Evolutionary conservation across 345 rosid species (phyloP), one percentile per base, ranked within the genome.

Genomic region (Cardamine resedifolia): DNA sequence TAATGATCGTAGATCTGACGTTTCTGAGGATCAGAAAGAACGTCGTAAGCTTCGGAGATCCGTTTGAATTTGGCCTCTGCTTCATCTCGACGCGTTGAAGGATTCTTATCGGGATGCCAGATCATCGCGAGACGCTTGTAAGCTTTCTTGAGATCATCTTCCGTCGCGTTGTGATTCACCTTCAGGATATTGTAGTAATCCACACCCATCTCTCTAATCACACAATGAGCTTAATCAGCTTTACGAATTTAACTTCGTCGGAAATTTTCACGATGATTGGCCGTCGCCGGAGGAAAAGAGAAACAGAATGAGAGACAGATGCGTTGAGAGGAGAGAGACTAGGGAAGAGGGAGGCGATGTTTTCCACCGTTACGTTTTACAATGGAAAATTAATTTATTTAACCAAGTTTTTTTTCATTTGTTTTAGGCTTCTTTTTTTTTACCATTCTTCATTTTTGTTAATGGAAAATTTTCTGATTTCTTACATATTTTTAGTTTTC

Each of bases 41-140:
- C 93, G 55, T 86, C 88, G 76, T 86, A 89, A 4, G 98, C 98
- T 59, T 93, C 98, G 14, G 98, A 93, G 71, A 93, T 89, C 77
- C 83, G 92, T 78, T 93, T 93, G 87, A 90, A 93, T 75, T 90
- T 93, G 57, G 92, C 85, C 51, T 93, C 96, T 0, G 98, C 97
- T 62, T 93, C 97, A 7, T 80, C 79, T 18, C 97, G 27, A 64
- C 69, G 77, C 27, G 78, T 24, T 2, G 91, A 61, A 20, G 96
- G 98, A 79, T 89, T 88, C 85, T 94, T 94, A 65, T 94, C 98
- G 1, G 98, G 98, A 79, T 94, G 98, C 98, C 98, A 94, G 30
- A 91, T 91, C 96, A 89, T 91, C 4, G 97, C 97, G 4, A 94
- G 85, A 41, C 98, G 79, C 80, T 85, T 89, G 88, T 94, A 91